phyloP scores from a whole-genome alignment of 2,329 filamentous ascomycete species.

The Paradendryphiella salina region DNA sequence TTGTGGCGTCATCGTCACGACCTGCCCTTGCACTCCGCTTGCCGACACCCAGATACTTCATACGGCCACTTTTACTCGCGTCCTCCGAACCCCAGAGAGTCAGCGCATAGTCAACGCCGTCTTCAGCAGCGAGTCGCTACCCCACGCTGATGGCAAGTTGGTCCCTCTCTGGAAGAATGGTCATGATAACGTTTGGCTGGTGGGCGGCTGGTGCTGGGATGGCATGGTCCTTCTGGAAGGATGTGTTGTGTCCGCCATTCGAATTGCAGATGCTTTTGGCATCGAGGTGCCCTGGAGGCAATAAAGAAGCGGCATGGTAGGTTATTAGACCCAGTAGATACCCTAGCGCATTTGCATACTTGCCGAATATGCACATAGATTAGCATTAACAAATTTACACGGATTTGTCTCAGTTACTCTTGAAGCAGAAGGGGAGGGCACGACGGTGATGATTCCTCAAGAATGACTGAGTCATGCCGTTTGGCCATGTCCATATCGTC shows the following conservation, averaged over 20 bases:
- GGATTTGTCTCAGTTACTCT: too few species aligned
- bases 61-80: conserved; percentile 56
- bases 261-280: conserved; percentile 57
- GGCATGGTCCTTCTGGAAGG: conserved; percentile 66
- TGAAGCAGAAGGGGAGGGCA: too few species aligned
- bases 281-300: conserved; percentile 48
- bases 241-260: conserved; percentile 62
- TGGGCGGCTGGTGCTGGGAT: conserved; percentile 67
- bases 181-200: conserved; percentile 58
- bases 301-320: neutral
- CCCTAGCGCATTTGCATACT: too few species aligned
- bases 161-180: conserved; percentile 56
- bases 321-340: neutral
- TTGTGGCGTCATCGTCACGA: conserved; percentile 58
- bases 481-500: too few species aligned
- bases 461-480: too few species aligned
- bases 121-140: conserved; percentile 36
- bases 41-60: conserved; percentile 50
- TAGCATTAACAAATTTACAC: too few species aligned
- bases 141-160: conserved; percentile 22
- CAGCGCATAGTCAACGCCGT: conserved; percentile 54
- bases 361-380: too few species aligned
- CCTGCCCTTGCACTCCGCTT: conserved; percentile 51
- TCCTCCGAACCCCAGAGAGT: conserved; percentile 56
- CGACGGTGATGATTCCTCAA: too few species aligned